Evolutionary conservation across 352 stramenopile species (phyloP).

Genomic region (Pythium phragmitis): DNA sequence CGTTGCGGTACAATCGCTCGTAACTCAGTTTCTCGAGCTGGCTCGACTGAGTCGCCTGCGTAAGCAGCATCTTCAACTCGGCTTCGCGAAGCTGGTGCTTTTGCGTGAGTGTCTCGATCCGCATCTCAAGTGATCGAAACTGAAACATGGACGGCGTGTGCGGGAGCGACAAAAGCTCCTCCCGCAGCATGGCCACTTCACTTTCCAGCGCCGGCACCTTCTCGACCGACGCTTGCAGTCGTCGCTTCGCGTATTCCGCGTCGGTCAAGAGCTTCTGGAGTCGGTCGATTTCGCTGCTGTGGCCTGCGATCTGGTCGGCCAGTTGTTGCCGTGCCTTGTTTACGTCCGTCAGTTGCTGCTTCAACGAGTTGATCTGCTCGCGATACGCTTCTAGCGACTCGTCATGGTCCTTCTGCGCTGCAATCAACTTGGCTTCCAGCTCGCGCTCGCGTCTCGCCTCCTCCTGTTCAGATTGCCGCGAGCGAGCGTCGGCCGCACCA

Average conservation of each 20-base stretch:
- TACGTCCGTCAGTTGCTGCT: slow-evolving; percentile 33
- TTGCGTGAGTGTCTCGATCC: slow-evolving; percentile 72
- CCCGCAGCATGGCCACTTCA: slow-evolving; percentile 42
- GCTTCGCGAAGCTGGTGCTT: slow-evolving; percentile 75
- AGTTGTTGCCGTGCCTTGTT: slow-evolving; percentile 24
- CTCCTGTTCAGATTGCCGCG: not conserved
- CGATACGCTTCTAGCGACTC: slow-evolving; percentile 4
- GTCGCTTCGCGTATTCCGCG: slow-evolving; percentile 32
- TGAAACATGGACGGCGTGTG: slow-evolving; percentile 79
- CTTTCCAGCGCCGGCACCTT: slow-evolving; percentile 50
- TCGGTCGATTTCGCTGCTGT: slow-evolving; percentile 36
- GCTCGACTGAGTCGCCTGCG: slow-evolving; percentile 60
- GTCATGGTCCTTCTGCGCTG: slow-evolving; percentile 9
- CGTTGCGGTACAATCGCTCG: slow-evolving; percentile 53
- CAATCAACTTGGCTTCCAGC: slow-evolving; percentile 17
- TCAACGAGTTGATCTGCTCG: slow-evolving; percentile 25
- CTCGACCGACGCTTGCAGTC: slow-evolving; percentile 32
- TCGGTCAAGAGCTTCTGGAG: slow-evolving; percentile 31
- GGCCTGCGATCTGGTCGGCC: slow-evolving; percentile 23
- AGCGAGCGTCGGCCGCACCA: not conserved
- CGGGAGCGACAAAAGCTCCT: slow-evolving; percentile 44
- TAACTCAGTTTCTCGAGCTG: slow-evolving; percentile 62
- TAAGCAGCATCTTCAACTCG: slow-evolving; percentile 72
- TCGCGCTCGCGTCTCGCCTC: slow-evolving; percentile 5
- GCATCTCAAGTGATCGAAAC: slow-evolving; percentile 68